Conservation (phyloP, 768 basidiomycete species). For the Lyophyllum semitale region DNA sequence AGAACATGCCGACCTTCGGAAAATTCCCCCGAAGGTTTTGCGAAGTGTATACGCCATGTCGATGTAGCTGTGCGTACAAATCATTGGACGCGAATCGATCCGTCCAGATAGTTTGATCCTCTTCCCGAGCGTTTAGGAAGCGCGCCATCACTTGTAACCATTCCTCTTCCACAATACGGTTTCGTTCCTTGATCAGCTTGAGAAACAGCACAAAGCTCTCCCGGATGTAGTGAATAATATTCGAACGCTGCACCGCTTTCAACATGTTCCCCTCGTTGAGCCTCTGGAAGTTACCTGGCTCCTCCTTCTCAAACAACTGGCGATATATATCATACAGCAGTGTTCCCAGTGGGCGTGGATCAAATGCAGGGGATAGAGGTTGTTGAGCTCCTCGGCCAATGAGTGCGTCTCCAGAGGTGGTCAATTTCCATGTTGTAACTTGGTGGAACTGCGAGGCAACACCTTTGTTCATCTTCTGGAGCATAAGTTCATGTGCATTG, state of each 20-base stretch:
- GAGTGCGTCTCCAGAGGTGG: background rate
- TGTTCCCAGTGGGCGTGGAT: conserved; percentile 33
- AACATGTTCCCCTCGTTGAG: background rate
- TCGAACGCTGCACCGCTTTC: conserved; percentile 17
- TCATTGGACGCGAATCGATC: conserved; percentile 42
- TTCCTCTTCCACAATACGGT: conserved; percentile 21
- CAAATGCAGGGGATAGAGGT: conserved; percentile 19
- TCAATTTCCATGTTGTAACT: conserved; percentile 5
- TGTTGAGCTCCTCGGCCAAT: background rate
- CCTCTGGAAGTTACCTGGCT: conserved; percentile 11
- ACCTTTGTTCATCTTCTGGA: background rate
- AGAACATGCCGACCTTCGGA: conserved; percentile 21
- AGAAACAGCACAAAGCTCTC: conserved; percentile 50
- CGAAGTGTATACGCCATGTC: conserved; percentile 37
- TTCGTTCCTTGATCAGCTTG: conserved; percentile 35
- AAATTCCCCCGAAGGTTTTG: conserved; percentile 11
- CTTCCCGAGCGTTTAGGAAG: conserved; percentile 27
- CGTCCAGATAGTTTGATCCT: conserved; percentile 26
- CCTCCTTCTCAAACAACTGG: conserved; percentile 45
- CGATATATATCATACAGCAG: conserved; percentile 45
- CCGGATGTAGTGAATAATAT: conserved; percentile 46
- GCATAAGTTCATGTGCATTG: conserved; percentile 40
- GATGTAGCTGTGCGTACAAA: conserved; percentile 44
- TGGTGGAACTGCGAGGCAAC: background rate
- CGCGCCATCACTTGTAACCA: conserved; percentile 45